Percentiles rank a stretch among this genome's conserved stretches.
Conservation (phyloP, 2,329 filamentous ascomycete species). For the Exophiala calicioides region DNA sequence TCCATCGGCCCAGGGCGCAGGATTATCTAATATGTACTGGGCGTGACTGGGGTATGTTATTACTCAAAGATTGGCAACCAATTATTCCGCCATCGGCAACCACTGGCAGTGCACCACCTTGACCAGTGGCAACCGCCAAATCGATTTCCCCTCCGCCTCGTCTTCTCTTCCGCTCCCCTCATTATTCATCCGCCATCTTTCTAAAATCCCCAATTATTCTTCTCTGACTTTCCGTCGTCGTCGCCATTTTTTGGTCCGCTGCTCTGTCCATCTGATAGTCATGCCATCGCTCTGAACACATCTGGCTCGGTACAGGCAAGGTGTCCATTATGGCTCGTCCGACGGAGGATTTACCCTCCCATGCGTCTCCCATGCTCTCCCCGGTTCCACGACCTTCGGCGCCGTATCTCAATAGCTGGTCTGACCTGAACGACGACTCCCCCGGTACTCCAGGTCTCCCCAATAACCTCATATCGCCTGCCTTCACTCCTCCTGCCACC, state of each 20-base stretch:
- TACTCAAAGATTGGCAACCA: too few relatives aligned
- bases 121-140: too few relatives aligned
- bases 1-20: too few relatives aligned
- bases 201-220: background rate
- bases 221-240: background rate
- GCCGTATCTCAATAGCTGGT: conserved; percentile 31
- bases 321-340: conserved; percentile 21
- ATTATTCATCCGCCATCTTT: background rate
- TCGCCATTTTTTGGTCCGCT: background rate
- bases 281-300: conserved; percentile 12
- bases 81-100: too few relatives aligned
- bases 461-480: conserved; percentile 56
- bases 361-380: conserved; percentile 53
- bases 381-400: conserved; percentile 38
- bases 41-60: too few relatives aligned
- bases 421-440: conserved; percentile 27
- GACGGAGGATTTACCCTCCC: conserved; percentile 52
- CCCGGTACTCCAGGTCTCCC: conserved; percentile 49
- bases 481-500: conserved; percentile 50
- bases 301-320: too few relatives aligned
- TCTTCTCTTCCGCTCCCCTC: conserved; percentile 7
- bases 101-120: too few relatives aligned
- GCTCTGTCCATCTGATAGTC: conserved; percentile 2
- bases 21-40: too few relatives aligned
- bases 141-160: conserved; percentile 14